Base-by-base conservation (phyloP, 1,139 yeast species). In the Suhomyces ambrosiae region DNA sequence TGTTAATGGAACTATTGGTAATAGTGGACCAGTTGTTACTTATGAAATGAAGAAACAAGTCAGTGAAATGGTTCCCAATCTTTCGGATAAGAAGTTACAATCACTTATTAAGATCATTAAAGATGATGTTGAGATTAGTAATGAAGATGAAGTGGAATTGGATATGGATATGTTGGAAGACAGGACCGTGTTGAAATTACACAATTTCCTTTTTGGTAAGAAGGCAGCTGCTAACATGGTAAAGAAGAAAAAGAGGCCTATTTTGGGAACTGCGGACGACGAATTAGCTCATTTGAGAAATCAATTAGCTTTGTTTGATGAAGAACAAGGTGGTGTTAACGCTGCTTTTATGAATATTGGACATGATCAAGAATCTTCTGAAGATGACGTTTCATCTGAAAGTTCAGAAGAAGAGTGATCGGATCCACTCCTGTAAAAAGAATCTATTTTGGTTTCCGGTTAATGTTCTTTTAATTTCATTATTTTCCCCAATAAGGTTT, bases 31-130 rank as follows among this genome's bases (percentile, higher is more conserved):
- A 4, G 80, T 79, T 34, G 85, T 85, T 33, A 87, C 97, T 0
- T 92, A 87, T 59, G 97, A 90, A 57, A 92, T 92, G 97, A 92
- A 94, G 75, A 87, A 88, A 59, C 95, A 88, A 60, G 83, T 92
- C 39, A 81, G 92, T 40, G 97, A 89, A 56, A 80, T 82, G 53
- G 92, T 92, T 56, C 82, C 85, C 35, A 82, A 80, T 43, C 70
- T 83, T 49, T 78, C 89, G 23, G 95, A 88, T 48, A 82, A 84
- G 62, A 87, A 86, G 65, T 68, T 92, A 53, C 87, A 84, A 52
- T 85, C 86, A 41, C 95, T 89, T 26, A 77, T 92, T 47, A 80
- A 85, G 39, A 88, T 92, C 47, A 88, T 92, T 50, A 86, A 86
- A 56, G 95, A 86, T 59, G 85, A 87, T 49, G 79, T 89, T 72